A percentile compares a stretch with the other conserved stretches of the same genome.
Evolutionary conservation across 1,284 basidiomycete species (phyloP).

Genomic region (Neonothopanus nambi): DNA sequence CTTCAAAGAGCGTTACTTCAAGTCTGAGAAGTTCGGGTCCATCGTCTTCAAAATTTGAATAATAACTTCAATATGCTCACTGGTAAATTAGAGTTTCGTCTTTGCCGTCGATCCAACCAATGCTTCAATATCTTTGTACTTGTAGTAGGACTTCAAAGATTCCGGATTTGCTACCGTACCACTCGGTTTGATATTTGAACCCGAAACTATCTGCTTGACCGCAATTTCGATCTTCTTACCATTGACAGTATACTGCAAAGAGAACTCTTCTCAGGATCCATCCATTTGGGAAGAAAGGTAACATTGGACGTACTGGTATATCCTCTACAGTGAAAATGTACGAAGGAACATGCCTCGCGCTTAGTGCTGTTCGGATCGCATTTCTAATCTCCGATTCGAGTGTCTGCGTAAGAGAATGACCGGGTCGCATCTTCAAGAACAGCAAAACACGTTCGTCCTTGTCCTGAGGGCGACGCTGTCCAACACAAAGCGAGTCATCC

Average conservation of each 20-base stretch:
- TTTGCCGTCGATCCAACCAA: slow-evolving; percentile 29
- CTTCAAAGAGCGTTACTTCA: too few relatives aligned
- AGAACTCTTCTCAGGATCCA: not conserved
- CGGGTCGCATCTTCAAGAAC: slow-evolving; percentile 76
- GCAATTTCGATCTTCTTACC: slow-evolving; percentile 77
- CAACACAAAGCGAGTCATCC: slow-evolving; percentile 80
- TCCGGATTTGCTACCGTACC: slow-evolving; percentile 73
- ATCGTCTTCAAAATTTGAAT: too few relatives aligned
- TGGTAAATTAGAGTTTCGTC: slow-evolving; percentile 4
- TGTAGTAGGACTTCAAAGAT: slow-evolving; percentile 60
- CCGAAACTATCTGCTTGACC: slow-evolving; percentile 72
- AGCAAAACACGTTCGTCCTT: slow-evolving; percentile 84
- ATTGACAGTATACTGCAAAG: slow-evolving; percentile 63
- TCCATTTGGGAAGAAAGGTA: not conserved
- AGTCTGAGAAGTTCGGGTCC: too few relatives aligned
- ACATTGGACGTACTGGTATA: slow-evolving; percentile 54
- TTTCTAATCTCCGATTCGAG: slow-evolving; percentile 55
- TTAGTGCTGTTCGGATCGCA: slow-evolving; percentile 66
- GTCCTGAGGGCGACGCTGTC: slow-evolving; percentile 72
- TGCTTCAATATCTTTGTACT: slow-evolving; percentile 50
- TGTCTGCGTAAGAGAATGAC: slow-evolving; percentile 46
- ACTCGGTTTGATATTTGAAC: slow-evolving; percentile 57
- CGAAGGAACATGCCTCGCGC: slow-evolving; percentile 73
- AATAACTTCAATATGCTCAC: too few relatives aligned
- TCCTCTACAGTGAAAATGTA: slow-evolving; percentile 61